These are phyloP conservation scores for Psilocybe subaeruginosa DNA, from an alignment of 768 basidiomycete species.

Conservation along the genomic window DNA sequence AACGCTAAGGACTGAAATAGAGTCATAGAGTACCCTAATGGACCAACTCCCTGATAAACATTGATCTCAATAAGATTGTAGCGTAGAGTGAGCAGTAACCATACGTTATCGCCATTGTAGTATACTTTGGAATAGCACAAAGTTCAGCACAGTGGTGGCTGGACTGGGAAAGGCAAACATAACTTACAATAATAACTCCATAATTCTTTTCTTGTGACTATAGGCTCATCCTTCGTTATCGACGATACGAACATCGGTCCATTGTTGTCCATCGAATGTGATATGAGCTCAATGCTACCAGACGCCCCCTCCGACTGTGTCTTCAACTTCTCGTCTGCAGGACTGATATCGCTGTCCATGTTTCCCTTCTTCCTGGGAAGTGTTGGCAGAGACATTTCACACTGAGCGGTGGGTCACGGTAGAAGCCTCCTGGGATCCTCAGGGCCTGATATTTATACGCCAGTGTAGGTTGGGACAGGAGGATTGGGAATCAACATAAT, in stretches of 20 bases:
- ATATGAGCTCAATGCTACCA: not conserved
- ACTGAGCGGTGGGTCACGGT: not conserved
- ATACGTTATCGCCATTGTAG: conserved; percentile 81
- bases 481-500: not conserved
- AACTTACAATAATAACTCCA: conserved; percentile 80
- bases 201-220: conserved; percentile 72
- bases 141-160: not conserved
- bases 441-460: not conserved
- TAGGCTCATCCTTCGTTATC: conserved; percentile 56
- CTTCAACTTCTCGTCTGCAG: not conserved
- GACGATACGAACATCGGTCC: conserved; percentile 38
- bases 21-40: conserved; percentile 70
- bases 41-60: conserved; percentile 66
- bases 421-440: not conserved
- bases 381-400: conserved; percentile 8
- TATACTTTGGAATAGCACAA: conserved; percentile 52
- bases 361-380: conserved; percentile 4
- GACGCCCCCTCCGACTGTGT: conserved; percentile 4
- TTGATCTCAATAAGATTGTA: not conserved
- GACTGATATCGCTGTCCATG: not conserved
- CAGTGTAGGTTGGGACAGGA: not conserved
- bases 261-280: not conserved
- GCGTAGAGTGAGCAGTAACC: conserved; percentile 10
- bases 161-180: not conserved
- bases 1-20: conserved; percentile 74